Evolutionary conservation across 768 basidiomycete species (phyloP), one percentile per base, ranked within the genome.

Genomic region (Kwoniella newhampshirensis): DNA sequence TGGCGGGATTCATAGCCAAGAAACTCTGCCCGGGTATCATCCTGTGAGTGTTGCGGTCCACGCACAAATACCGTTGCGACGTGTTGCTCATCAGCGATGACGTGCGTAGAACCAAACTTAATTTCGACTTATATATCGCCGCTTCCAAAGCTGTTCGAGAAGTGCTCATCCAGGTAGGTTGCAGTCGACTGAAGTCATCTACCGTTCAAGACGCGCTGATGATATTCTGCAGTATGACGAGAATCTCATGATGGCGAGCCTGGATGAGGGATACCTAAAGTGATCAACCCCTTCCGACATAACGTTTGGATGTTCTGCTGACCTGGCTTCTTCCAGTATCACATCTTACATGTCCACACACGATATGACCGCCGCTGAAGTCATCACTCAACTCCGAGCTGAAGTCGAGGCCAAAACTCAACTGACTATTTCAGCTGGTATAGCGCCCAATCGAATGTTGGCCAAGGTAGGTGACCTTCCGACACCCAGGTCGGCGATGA

Each of bases 1-100:
- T 97, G 96, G 84, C 94, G n/a, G 92, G 85, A 49, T 94, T 92
- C 75, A 85, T 98, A 41, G 94, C 94, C 15, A 87, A 86, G 80
- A 94, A 91, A 70, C 82, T 99, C 8, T 97, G 92, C 71, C 92
- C 96, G 2, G 84, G 91, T 7, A 82, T 99, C 17, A 84, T 89
- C 36, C 77, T 89, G 73, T 75, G 47, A 50, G 74, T 58, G 1
- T n/a, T n/a, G 11, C 30, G 17, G 18, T n/a, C 9, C 36, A n/a
- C n/a, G n/a, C n/a, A n/a, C n/a, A n/a, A n/a, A n/a, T n/a, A n/a
- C n/a, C n/a, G n/a, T n/a, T n/a, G n/a, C n/a, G 25, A 20, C 26
- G 17, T 32, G 1, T 35, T 23, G 20, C 41, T 21, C 15, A 18
- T 43, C 12, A 37, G 45, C 30, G 2, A 21, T 37, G 18, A 23